Evolutionary conservation across 441 rosid species (phyloP).

Genomic region (Mallotus japonicus): DNA sequence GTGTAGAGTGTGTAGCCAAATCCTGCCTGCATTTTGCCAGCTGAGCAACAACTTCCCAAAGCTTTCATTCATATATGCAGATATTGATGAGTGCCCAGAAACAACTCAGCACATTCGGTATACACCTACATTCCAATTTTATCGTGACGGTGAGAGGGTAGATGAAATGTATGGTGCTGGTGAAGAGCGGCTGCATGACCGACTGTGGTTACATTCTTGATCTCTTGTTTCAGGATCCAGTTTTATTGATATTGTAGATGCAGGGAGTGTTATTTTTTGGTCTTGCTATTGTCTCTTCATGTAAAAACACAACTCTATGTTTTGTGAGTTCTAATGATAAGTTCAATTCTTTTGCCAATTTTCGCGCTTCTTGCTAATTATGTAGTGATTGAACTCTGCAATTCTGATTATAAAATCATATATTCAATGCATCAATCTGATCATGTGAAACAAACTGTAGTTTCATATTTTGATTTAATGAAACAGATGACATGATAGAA

Average conservation of each 20-base stretch:
- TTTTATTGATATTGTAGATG: neutral
- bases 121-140: constrained; percentile 90
- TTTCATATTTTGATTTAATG: constrained; percentile 6
- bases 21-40: constrained; percentile 67
- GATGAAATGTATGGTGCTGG: constrained; percentile 97
- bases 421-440: neutral
- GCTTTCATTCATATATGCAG: constrained; percentile 76
- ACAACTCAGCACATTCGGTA: constrained; percentile 81
- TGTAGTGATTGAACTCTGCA: neutral
- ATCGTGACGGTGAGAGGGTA: constrained; percentile 78
- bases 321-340: no score
- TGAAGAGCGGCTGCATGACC: constrained; percentile 86
- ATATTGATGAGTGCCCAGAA: constrained; percentile 93
- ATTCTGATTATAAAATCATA: neutral
- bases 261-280: neutral
- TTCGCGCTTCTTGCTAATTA: neutral
- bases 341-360: no score
- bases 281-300: neutral
- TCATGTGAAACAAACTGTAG: neutral
- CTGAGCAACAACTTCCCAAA: constrained; percentile 64
- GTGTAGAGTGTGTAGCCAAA: constrained; percentile 87
- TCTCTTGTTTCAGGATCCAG: neutral
- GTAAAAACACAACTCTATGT: neutral
- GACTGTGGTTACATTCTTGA: constrained; percentile 95
- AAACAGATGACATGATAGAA: constrained; percentile 5